A percentile compares a stretch with the other conserved stretches of the same genome.
These are phyloP conservation scores for Prunella vulgaris DNA, from an alignment of 257 asterid genomes.

Conservation along the genomic window DNA sequence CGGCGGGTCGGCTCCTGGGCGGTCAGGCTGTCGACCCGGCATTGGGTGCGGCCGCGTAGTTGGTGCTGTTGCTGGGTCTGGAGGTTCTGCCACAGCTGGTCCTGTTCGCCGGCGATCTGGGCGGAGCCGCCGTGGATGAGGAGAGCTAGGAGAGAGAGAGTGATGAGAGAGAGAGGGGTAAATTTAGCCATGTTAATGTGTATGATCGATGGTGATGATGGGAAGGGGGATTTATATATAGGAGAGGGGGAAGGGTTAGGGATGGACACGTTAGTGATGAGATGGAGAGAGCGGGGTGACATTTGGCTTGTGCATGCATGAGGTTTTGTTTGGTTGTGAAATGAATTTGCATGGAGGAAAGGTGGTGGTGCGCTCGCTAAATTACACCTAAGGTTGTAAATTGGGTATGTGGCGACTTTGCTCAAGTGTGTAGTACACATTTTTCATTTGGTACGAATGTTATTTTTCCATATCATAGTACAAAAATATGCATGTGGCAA, in stretches of 20 bases:
- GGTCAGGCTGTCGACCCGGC: conserved; percentile 43
- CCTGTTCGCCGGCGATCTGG: conserved; percentile 19
- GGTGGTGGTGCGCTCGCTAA: not conserved
- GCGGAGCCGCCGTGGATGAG: conserved; percentile 35
- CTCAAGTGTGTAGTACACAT: not conserved
- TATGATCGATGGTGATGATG: conserved; percentile 24
- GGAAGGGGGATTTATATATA: conserved; percentile 36
- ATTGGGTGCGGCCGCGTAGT: conserved; percentile 41
- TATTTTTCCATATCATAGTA: no score
- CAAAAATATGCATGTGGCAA: no score
- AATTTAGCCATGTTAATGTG: conserved; percentile 25
- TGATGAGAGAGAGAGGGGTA: conserved; percentile 17
- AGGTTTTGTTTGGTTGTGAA: conserved; percentile 12
- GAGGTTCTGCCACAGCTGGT: conserved; percentile 21
- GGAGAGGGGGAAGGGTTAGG: not conserved
- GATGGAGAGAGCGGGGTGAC: conserved; percentile 22
- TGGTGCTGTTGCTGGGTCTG: conserved; percentile 41
- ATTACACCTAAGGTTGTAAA: conserved; percentile 25
- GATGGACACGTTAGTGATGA: conserved; percentile 45
- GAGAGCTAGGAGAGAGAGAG: conserved; percentile 22
- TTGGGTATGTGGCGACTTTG: conserved; percentile 37
- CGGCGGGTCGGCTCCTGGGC: conserved; percentile 41
- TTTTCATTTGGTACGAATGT: not conserved
- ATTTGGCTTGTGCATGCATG: conserved; percentile 43
- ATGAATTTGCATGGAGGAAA: conserved; percentile 22